Evolutionary conservation across 73 alveolate genomes (phyloP), one percentile per base, ranked within the genome.

Genomic region (Stentor coeruleus): DNA sequence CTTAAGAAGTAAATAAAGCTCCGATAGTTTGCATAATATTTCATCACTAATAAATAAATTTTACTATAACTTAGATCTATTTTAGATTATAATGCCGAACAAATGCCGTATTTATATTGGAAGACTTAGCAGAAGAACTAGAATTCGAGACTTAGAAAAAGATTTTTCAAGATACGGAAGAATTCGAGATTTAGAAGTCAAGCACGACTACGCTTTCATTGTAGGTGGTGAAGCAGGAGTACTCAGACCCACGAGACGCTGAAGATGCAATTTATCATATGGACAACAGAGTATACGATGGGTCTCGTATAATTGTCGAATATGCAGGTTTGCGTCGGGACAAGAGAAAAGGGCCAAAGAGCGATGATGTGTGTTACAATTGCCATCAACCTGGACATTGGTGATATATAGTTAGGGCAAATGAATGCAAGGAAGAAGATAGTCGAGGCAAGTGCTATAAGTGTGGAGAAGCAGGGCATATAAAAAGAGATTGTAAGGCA

Each of bases 391-490:
- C 35, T 60, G 82, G 84, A 31, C 58, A 81, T 66, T 66, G 81
- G 81, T 28, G 20, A 66, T 33, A 15, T 66, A 0, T 31, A 41
- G 11, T 36, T 40, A 35, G 85, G 49, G 73, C 35, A 41, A 55
- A 26, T 30, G n/a, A 75, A 6, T 36, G 83, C 77, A 38, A 33
- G 33, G 80, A 33, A 28, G 80, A n/a, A 75, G 37, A 31, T 35
- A 6, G 35, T n/a, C 80, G 76, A 41, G 89, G 81, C 15, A 40
- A 85, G 37, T 84, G 91, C 88, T 84, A 80, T 39, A 84, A 72
- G 73, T 84, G 91, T 60, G 84, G 87, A 15, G 72, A 84, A 39
- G 26, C 66, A n/a, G 91, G 91, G 20, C 91, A 84, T 59, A 84
- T 76, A 58, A 74, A 84, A 58, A 39, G 91, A n/a, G 91, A 84